Base-by-base conservation (phyloP, 805 yeast genomes). In the Candida adriatica region DNA sequence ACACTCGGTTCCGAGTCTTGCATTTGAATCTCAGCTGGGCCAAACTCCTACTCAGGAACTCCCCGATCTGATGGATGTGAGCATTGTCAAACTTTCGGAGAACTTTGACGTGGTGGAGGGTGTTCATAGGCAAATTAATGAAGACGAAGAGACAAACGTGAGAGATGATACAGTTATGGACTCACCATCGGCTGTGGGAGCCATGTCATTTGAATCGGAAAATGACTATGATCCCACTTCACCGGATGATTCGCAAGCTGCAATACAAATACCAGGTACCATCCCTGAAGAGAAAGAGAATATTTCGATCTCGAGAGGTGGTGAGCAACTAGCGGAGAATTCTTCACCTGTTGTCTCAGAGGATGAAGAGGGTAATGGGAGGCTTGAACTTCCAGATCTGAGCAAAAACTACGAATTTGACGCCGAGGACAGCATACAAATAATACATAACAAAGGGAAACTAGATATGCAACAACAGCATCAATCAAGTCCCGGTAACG, bases 301-400 rank as follows among this genome's bases (percentile, higher is more conserved):
- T n/a, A n/a, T n/a, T 6, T 13, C 32, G n/a, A 18, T 27, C 9
- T n/a, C 26, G 23, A 18, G 16, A 15, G 26, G 21, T 11, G 22
- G 22, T 19, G 22, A 8, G 22, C 22, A 8, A 14, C 25, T 26
- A 10, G 33, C 10, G 13, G 29, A 24, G 8, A 31, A 9, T 5
- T 42, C 48, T 1, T 43, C 49, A 0, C 46, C 45, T 2, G 45
- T 49, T 4, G 38, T 46, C 5, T 48, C 53, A 1, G 54, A 49
- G 22, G 51, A 44, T 19, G 53, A 46, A 20, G 41, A 32, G 14
- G 17, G 22, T n/a, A n/a, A n/a, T 14, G 19, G 15, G 13, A 33
- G 22, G n/a, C 26, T 22, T 9, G 44, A 34, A 22, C 27, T 37
- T 6, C 31, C 29, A 1, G 31, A 39, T 6, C 9, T 9, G 1